Evolutionary conservation across 768 basidiomycete genomes (phyloP).

Genomic region (Roridomyces roridus): DNA sequence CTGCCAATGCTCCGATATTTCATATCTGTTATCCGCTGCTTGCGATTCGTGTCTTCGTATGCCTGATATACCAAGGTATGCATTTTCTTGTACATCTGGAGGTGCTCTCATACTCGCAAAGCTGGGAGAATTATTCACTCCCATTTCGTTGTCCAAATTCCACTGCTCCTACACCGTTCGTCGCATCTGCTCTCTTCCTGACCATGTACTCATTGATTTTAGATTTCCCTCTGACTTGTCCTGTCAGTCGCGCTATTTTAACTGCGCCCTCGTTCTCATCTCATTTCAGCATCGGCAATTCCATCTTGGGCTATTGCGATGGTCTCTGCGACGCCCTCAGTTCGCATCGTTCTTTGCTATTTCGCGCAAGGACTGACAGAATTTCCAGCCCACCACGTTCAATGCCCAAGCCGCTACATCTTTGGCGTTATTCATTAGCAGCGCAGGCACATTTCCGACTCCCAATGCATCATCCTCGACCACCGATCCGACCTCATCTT

Average conservation of each 20-base stretch:
- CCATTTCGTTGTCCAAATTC: not conserved
- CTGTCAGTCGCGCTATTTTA: not conserved
- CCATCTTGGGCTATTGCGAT: slow-evolving; percentile 14
- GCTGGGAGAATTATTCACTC: not conserved
- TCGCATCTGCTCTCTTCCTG: not conserved
- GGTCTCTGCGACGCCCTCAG: slow-evolving; percentile 4
- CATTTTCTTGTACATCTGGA: not conserved
- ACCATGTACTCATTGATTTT: too few relatives aligned
- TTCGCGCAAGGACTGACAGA: too few relatives aligned
- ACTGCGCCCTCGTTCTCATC: not conserved
- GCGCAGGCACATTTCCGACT: not conserved
- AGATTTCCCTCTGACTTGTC: not conserved
- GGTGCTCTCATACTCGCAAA: not conserved
- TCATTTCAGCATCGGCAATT: not conserved
- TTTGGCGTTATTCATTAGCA: not conserved
- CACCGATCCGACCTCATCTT: not conserved
- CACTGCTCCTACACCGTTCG: not conserved
- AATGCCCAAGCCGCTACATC: not conserved
- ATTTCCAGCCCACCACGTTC: slow-evolving; percentile 8
- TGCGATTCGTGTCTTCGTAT: not conserved
- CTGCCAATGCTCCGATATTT: slow-evolving; percentile 1
- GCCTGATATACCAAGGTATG: not conserved
- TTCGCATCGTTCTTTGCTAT: not conserved
- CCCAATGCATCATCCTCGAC: not conserved
- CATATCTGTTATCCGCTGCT: not conserved